Base-by-base conservation (phyloP, 441 rosid genomes). In the Corymbia citriodora region DNA sequence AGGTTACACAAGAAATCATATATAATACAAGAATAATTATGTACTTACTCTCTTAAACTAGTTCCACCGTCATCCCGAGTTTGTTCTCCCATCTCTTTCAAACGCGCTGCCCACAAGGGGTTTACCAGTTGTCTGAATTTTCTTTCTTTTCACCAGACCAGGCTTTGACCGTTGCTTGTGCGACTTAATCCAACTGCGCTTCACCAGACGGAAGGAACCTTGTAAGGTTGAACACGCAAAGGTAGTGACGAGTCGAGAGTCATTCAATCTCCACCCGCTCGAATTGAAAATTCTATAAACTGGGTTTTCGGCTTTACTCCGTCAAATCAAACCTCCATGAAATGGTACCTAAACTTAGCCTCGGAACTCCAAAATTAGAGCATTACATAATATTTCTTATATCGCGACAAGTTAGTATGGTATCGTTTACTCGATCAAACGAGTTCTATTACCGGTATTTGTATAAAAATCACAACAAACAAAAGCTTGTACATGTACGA, bases 401-500 rank as follows among this genome's bases (percentile, higher is more conserved):
- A 11, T 11, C 50, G 10, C 13, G 8, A 74, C 4, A 49, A 5
- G 29, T 9, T 10, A 29, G 13, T 8, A 10, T 7, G 1, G 7
- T 36, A 19, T 19, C 9, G 0, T 72, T 72, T 21, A 3, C 16
- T 7, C 2, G 0, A 74, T 40, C 5, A 74, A 74, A 74, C 21
- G 23, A 0, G 2, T 74, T 10, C 3, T 12, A 18, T 70, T 36
- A 4, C 25, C 5, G 1, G 3, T 70, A 70, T 31, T 10, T 3
- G 2, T 18, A 40, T 40, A 11, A 7, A 40, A 11, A 21, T 74
- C 13, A 17, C 2, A 1, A 45, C 17, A 2, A 0, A 40, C 13
- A 1, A 11, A 3, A 7, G 29, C 16, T 0, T 12, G 23, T 40
- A 21, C 2, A 2, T 11, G 9, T 21, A 5, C 12, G 2, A 2